Percentiles rank a stretch among this genome's conserved stretches.
These are phyloP conservation scores for Vitis amurensis DNA, from an alignment of 164 flowering plant genomes.

Conservation along the genomic window DNA sequence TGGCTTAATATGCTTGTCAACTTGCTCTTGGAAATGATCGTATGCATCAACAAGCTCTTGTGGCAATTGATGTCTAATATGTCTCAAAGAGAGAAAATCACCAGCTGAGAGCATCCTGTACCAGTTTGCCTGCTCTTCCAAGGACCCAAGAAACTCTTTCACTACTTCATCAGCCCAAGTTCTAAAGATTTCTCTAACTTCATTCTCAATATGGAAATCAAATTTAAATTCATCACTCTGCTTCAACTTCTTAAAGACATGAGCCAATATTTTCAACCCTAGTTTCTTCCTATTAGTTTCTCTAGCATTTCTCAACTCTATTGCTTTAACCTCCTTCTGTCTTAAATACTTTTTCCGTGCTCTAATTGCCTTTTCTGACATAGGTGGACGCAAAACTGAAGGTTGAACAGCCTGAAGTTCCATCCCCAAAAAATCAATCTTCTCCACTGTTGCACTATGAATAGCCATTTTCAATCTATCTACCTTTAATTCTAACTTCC, in stretches of 20 bases:
- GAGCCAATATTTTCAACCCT: slow-evolving; percentile 68
- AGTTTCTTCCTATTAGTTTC: slow-evolving; percentile 78
- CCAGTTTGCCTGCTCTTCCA: slow-evolving; percentile 70
- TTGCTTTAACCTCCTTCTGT: slow-evolving; percentile 63
- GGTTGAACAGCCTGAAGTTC: slow-evolving; percentile 89
- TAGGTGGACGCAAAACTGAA: slow-evolving; percentile 70
- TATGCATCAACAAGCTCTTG: slow-evolving; percentile 74
- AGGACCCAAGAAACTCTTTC: slow-evolving; percentile 56
- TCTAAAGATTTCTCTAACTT: slow-evolving; percentile 63
- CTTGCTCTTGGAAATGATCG: slow-evolving; percentile 77
- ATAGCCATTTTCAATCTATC: slow-evolving; percentile 60
- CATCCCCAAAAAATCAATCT: slow-evolving; percentile 81
- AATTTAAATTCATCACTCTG: slow-evolving; percentile 53
- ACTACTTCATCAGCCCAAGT: slow-evolving; percentile 82
- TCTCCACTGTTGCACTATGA: slow-evolving; percentile 84
- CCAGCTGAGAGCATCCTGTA: slow-evolving; percentile 64
- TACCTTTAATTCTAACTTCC: slow-evolving; percentile 58
- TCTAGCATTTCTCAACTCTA: slow-evolving; percentile 71
- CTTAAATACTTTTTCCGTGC: slow-evolving; percentile 83
- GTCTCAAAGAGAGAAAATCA: slow-evolving; percentile 66
- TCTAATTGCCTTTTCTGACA: slow-evolving; percentile 84
- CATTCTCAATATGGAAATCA: slow-evolving; percentile 63
- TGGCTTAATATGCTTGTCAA: slow-evolving; percentile 70
- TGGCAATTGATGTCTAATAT: slow-evolving; percentile 82
- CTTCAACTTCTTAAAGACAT: slow-evolving; percentile 78